Evolutionary conservation across 805 yeast species (phyloP).

Genomic region (Cyberlindnera galapagoensis): DNA sequence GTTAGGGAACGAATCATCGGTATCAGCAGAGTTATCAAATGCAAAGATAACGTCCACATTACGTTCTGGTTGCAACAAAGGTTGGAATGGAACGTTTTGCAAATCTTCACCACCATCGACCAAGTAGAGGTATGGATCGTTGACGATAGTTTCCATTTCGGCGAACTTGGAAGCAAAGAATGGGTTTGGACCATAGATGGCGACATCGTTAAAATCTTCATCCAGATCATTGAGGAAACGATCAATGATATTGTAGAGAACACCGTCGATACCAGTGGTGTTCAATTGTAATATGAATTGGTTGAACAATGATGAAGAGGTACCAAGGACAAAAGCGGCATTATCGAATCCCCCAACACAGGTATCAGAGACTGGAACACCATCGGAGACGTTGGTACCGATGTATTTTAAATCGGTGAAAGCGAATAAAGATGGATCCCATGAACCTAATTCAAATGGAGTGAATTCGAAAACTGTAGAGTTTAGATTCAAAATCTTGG

Average conservation of each 20-base stretch:
- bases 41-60: slow-evolving; percentile 60
- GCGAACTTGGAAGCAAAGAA: slow-evolving; percentile 41
- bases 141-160: slow-evolving; percentile 30
- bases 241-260: slow-evolving; percentile 38
- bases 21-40: slow-evolving; percentile 61
- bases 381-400: slow-evolving; percentile 43
- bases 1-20: slow-evolving; percentile 55
- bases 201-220: slow-evolving; percentile 54
- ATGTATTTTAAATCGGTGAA: slow-evolving; percentile 64
- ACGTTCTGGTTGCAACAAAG: slow-evolving; percentile 54
- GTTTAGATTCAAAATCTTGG: slow-evolving; percentile 51
- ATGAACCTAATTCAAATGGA: slow-evolving; percentile 76
- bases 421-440: slow-evolving; percentile 70
- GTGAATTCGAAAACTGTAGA: slow-evolving; percentile 61
- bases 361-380: slow-evolving; percentile 31
- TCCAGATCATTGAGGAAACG: slow-evolving; percentile 41
- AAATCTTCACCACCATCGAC: slow-evolving; percentile 71
- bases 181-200: slow-evolving; percentile 70
- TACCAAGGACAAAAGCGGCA: slow-evolving; percentile 70
- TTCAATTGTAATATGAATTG: slow-evolving; percentile 64
- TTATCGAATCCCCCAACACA: slow-evolving; percentile 73
- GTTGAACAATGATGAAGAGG: slow-evolving; percentile 77
- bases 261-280: slow-evolving; percentile 42
- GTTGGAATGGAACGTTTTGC: slow-evolving; percentile 59
- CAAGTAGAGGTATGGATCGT: slow-evolving; percentile 40